Base-by-base conservation (phyloP, 2,329 filamentous ascomycete genomes). In the Myriosclerotinia scirpicola region DNA sequence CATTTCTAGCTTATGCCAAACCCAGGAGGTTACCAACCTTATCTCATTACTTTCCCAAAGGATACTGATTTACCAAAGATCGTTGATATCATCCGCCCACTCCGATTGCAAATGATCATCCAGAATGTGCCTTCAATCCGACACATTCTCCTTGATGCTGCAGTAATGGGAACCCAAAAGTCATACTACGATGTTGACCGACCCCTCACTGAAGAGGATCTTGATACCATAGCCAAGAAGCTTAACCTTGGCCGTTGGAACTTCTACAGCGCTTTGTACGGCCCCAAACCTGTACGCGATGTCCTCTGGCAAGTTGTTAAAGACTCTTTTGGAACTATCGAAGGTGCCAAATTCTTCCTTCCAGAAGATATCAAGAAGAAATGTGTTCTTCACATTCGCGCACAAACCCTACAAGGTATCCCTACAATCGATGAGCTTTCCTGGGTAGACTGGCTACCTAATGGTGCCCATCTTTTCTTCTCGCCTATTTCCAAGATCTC, bases 401-500 rank as follows among this genome's bases (percentile, higher is more conserved):
- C 68, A 56, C 66, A 72, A 5, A 77, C 74, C 0, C 61, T 77
- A 56, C 71, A 73, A 67, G 67, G 75, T 56, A 59, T 73, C 68
- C 74, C 75, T 8, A 71, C 69, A 14, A 65, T 76, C 44, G 71
- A 74, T 50, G 75, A 77, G 53, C 70, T 78, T 12, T 75, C 76
- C 65, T 82, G 80, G 80, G 75, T 82, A 5, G 80, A 83, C 72
- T 85, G 83, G 83, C 73, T 81, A 9, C 81, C 82, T 4, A 85
- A 85, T 70, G 82, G 81, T 5, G 78, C 79, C 0, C 82, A 84
- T 70, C 70, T 84, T 6, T 81, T 82, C 76, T 85, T 85, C 76
- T 80, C 78, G 6, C 83, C 83, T 1, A 84, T 85, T 67, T 78
- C 79, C 8, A 81, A 80, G 40, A 81, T 83, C 1, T 77, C 78